Evolutionary conservation across 257 asterid genomes (phyloP).

Genomic region (Gentiana dahurica): DNA sequence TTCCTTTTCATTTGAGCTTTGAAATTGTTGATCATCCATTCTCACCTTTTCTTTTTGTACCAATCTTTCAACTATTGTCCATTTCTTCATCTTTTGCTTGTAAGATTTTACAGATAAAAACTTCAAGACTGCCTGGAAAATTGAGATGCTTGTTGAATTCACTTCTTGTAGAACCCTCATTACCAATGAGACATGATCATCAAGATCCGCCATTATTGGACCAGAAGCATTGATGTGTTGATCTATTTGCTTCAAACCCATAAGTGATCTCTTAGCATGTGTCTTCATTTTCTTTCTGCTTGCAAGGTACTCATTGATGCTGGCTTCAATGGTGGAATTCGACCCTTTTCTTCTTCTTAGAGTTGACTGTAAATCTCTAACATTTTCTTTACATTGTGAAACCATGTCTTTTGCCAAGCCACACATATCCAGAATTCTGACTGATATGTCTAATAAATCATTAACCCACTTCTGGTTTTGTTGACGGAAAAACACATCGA

Average conservation of each 20-base stretch:
- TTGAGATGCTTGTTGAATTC: constrained; percentile 7
- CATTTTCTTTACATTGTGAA: constrained; percentile 14
- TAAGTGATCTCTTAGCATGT: no score
- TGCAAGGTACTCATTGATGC: constrained; percentile 10
- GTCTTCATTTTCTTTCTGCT: constrained; percentile 16
- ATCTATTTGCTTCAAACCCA: no score
- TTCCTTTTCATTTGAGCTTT: constrained; percentile 13
- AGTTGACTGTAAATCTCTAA: constrained; percentile 17
- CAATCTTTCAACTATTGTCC: constrained; percentile 29
- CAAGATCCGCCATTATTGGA: constrained; percentile 9
- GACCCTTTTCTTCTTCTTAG: constrained; percentile 13
- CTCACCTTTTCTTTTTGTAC: constrained; percentile 9
- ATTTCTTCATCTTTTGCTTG: constrained; percentile 14
- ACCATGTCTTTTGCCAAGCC: constrained; percentile 11
- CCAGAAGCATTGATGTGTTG: no score
- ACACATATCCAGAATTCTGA: constrained; percentile 22
- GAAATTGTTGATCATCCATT: constrained; percentile 9
- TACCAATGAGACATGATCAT: constrained; percentile 11
- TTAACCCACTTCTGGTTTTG: constrained; percentile 12
- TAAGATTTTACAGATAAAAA: constrained; percentile 21
- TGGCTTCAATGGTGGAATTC: constrained; percentile 7
- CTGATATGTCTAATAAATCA: constrained; percentile 18
- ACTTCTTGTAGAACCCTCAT: constrained; percentile 17
- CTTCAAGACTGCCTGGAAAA: constrained; percentile 12
- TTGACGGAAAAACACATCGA: constrained; percentile 13